A percentile compares a stretch with the other conserved stretches of the same genome.
These are phyloP conservation scores for Galeopsis tetrahit DNA, from an alignment of 257 asterid genomes.

Conservation along the genomic window DNA sequence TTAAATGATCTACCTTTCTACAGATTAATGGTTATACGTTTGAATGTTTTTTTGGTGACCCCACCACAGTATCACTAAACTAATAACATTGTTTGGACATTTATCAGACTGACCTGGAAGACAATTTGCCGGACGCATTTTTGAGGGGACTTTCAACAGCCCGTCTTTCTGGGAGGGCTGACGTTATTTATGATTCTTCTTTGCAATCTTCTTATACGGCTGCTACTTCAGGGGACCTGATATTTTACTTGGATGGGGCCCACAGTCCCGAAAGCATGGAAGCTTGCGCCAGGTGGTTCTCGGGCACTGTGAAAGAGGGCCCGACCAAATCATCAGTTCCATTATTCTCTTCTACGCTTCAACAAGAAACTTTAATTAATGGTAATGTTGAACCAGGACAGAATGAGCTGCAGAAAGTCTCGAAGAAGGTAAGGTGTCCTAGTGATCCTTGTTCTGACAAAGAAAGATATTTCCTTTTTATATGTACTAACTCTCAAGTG, in stretches of 20 bases:
- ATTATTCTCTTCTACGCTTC: constrained; percentile 36
- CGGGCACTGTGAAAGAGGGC: constrained; percentile 57
- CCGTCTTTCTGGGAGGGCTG: constrained; percentile 85
- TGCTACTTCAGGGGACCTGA: constrained; percentile 59
- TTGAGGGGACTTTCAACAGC: constrained; percentile 83
- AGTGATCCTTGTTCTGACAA: constrained; percentile 19
- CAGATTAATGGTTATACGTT: neutral
- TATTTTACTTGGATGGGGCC: constrained; percentile 90
- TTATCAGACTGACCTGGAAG: constrained; percentile 49
- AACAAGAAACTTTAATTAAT: constrained; percentile 38
- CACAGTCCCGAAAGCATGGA: constrained; percentile 98
- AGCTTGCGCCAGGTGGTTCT: constrained; percentile 91
- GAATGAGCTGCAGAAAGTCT: constrained; percentile 39
- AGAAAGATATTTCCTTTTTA: constrained; percentile 24
- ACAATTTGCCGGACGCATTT: constrained; percentile 67
- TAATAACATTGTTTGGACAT: constrained; percentile 23
- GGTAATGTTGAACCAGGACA: constrained; percentile 40
- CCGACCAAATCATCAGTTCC: constrained; percentile 34
- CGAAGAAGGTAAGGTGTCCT: constrained; percentile 64
- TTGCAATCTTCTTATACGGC: constrained; percentile 28
- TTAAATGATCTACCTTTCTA: neutral
- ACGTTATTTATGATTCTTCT: constrained; percentile 61
- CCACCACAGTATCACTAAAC: neutral
- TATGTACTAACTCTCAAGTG: constrained; percentile 23
- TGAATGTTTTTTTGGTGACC: neutral